Percentiles rank a stretch among this genome's conserved stretches.
Evolutionary conservation across 768 basidiomycete genomes (phyloP).

Genomic region (Lactarius akahatsu): DNA sequence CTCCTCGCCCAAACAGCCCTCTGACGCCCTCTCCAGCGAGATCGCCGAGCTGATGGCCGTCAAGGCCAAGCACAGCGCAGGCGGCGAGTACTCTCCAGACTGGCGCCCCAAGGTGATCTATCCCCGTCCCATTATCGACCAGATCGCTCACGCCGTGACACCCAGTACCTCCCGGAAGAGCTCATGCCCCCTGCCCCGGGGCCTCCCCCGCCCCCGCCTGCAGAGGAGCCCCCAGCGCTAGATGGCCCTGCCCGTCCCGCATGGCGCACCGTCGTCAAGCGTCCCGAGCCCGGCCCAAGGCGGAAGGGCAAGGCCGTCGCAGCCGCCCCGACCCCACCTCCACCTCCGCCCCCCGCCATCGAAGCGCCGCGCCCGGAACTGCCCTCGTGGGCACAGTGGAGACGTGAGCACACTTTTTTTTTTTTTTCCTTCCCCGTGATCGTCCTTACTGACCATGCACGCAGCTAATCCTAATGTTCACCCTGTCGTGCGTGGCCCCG

Average conservation of each 20-base stretch:
- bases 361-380: conserved; percentile 47
- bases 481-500: conserved; percentile 44
- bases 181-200: conserved; percentile 30
- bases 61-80: conserved; percentile 78
- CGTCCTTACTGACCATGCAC: neutral
- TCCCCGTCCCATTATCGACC: conserved; percentile 5
- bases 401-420: conserved; percentile 50
- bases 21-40: conserved; percentile 49
- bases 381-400: conserved; percentile 86
- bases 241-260: conserved; percentile 56
- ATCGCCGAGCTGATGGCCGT: conserved; percentile 82
- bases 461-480: conserved; percentile 65
- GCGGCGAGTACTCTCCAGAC: conserved; percentile 73
- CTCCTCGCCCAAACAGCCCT: neutral
- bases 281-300: conserved; percentile 38
- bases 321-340: conserved; percentile 42
- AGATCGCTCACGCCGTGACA: neutral
- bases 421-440: neutral
- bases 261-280: conserved; percentile 73
- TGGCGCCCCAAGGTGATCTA: conserved; percentile 63
- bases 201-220: conserved; percentile 43
- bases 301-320: conserved; percentile 42
- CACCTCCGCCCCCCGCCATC: conserved; percentile 38
- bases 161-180: conserved; percentile 40
- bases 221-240: conserved; percentile 44